Evolutionary conservation across 2,329 filamentous ascomycete genomes (phyloP).

Genomic region (Botrytis squamosa): DNA sequence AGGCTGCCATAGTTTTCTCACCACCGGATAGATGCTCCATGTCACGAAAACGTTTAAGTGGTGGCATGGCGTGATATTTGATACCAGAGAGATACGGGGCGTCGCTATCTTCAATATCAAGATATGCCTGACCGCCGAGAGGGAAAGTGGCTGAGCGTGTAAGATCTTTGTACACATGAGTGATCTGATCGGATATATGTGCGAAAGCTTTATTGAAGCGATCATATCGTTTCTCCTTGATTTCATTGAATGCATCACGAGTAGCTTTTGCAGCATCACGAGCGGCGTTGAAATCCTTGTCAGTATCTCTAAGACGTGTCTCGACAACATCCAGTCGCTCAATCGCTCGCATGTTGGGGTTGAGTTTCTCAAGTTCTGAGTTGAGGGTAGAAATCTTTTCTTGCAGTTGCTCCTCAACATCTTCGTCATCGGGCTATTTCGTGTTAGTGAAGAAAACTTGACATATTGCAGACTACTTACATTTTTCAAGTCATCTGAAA

Average conservation of each 20-base stretch:
- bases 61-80: conserved; percentile 98
- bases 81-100: conserved; percentile 94
- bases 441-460: conserved; percentile 38
- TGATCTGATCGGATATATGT: conserved; percentile 94
- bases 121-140: conserved; percentile 82
- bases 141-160: conserved; percentile 89
- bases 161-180: conserved; percentile 89
- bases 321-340: conserved; percentile 87
- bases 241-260: conserved; percentile 77
- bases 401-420: conserved; percentile 71
- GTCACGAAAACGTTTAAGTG: conserved; percentile 95
- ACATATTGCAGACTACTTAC: conserved; percentile 51
- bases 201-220: conserved; percentile 94
- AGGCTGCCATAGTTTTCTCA: conserved; percentile 97
- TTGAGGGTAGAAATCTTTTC: conserved; percentile 75
- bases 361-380: conserved; percentile 85
- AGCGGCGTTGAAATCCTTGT: conserved; percentile 86
- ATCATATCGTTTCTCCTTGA: conserved; percentile 80
- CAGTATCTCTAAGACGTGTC: conserved; percentile 75
- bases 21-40: conserved; percentile 98
- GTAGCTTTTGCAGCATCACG: conserved; percentile 70
- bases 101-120: conserved; percentile 91
- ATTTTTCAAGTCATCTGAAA: conserved; percentile 79
- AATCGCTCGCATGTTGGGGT: conserved; percentile 94
- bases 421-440: conserved; percentile 62